Evolutionary conservation across 2,329 filamentous ascomycete species (phyloP).

Genomic region (Fusarium torulosum): DNA sequence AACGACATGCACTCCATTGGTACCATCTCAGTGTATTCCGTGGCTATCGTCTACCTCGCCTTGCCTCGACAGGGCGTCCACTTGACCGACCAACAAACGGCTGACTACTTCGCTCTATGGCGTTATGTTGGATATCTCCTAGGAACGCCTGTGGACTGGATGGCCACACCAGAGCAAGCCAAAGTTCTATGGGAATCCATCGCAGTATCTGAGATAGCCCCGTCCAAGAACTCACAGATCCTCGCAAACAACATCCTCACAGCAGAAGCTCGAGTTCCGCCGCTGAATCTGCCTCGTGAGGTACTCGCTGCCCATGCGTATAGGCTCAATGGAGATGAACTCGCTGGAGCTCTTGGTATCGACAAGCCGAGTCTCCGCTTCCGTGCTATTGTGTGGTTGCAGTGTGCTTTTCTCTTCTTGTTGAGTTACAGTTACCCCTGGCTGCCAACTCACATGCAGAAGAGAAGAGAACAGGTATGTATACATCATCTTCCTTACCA

Average conservation of each 20-base stretch:
- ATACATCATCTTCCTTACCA: background rate
- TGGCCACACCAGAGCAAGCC: conserved; percentile 67
- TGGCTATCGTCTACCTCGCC: conserved; percentile 74
- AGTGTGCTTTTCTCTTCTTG: conserved; percentile 74
- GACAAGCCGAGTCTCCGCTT: conserved; percentile 69
- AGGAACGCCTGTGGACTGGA: conserved; percentile 73
- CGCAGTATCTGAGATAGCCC: conserved; percentile 73
- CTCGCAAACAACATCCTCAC: conserved; percentile 82
- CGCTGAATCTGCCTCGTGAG: conserved; percentile 72
- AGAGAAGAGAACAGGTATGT: conserved; percentile 50
- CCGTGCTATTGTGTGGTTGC: conserved; percentile 69
- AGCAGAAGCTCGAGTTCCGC: conserved; percentile 73
- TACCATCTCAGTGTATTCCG: conserved; percentile 78
- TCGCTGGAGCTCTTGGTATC: conserved; percentile 71
- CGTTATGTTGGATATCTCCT: conserved; percentile 79
- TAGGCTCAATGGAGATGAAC: conserved; percentile 76
- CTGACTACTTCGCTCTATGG: conserved; percentile 81
- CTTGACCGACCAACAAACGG: conserved; percentile 70
- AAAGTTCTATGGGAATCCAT: conserved; percentile 76
- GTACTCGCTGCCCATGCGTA: conserved; percentile 77
- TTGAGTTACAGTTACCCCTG: conserved; percentile 61
- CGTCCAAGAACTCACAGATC: conserved; percentile 70
- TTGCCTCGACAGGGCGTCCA: conserved; percentile 80
- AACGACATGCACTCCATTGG: conserved; percentile 81
- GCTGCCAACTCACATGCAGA: conserved; percentile 54